Evolutionary conservation across 768 basidiomycete genomes (phyloP), one percentile per base, ranked within the genome.

Genomic region (Piloderma croceum): DNA sequence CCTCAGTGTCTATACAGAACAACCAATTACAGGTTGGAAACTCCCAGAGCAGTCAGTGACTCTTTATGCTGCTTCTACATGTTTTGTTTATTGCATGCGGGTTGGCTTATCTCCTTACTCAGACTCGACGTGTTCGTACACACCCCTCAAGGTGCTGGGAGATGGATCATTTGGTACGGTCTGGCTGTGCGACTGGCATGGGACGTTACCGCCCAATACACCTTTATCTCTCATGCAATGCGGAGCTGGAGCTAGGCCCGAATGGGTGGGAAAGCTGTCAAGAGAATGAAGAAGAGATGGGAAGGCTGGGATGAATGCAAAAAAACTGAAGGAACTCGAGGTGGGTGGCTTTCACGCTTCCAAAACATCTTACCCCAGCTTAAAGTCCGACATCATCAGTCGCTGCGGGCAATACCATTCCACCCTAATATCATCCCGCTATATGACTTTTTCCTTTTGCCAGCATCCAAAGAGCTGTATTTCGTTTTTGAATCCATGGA

Each of bases 401-500:
- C 96, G 19, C 73, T 99, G 45, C 88, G 90, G 40, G 81, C 83
- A 46, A 97, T 99, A 58, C 83, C 92, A 24, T 84, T 87, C 59
- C 96, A 99, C 64, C 88, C 88, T 20, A 92, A 94, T 60, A 90
- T 99, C 66, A 97, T 99, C 61, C 94, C 96, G 44, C 74, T 99
- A 51, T 99, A 98, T 72, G 96, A 99, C 65, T 93, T 90, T 57
- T 99, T 98, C 70, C 87, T 99, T 51, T 80, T 92, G n/a, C 96
- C 96, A 4, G 78, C 82, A 51, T 77, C 90, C 45, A 90, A 90
- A 63, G 93, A 99, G 64, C 88, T 99, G 53, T 96, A 98, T 64
- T 98, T 98, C 57, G 94, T 98, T 34, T 99, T 99, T 64, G 96
- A 99, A 66, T 93, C 92, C 56, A 98, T 99, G 96, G 96, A 99